Evolutionary conservation across 495 filamentous ascomycete genomes (phyloP), one percentile per base, ranked within the genome.

Genomic region (Lasiosphaeria miniovina): DNA sequence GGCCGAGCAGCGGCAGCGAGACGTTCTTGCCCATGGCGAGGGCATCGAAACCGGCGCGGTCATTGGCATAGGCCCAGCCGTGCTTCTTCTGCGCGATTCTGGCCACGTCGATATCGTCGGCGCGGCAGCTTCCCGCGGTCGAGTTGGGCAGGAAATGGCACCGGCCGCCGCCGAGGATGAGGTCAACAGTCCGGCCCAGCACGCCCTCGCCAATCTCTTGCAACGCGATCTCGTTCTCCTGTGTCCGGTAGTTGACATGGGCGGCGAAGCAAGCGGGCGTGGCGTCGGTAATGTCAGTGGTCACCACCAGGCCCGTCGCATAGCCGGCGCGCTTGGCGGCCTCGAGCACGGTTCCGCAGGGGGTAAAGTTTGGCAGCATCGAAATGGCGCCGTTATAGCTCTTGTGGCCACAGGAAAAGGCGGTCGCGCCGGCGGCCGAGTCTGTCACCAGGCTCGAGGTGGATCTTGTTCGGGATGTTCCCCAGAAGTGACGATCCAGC

Each of bases 381-480:
- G 91, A 88, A 63, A 98, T 98, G 54, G 94, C 94, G 14, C 90
- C 90, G 69, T 98, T 98, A 74, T 98, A 98, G 71, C 86, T 94
- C 81, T 98, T 98, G 63, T 77, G 68, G 6, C 86, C 91, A 63
- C 94, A 98, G 1, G 90, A 92, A 74, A 98, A 98, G 1, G 94
- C 94, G 1, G 94, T 98, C 7, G 94, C 94, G 11, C 94, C 94
- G 38, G 94, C 94, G 3, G 94, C 94, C 45, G 90, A 95, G 73
- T 98, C 94, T 0, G 94, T 98, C 31, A 98, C 89, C 36, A 97
- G 75, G 53, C 85, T 90, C 55, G 79, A 88, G 57, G 83, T 86
- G 31, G 90, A 95, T 61, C 93, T 80, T 36, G 94, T 98, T 57
- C 94, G 81, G 51, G 89, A 93, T 32, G 88, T 90, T 34, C 94